phyloP scores from a whole-genome alignment of 2,329 filamentous ascomycete genomes.

The Onygenales sp. region DNA sequence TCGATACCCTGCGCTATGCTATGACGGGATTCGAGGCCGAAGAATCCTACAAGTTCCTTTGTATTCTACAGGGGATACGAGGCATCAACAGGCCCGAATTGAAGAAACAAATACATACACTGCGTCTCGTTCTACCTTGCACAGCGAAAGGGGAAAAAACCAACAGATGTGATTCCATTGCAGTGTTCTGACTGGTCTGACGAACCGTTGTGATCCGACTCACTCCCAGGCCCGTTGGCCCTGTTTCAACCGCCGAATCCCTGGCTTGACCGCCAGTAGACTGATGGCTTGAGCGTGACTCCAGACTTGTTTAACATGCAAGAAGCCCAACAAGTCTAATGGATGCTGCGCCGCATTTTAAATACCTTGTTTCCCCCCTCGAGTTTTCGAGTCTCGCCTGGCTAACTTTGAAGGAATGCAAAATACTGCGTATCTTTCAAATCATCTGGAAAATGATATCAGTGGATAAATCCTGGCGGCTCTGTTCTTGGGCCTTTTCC shows the following conservation, averaged over 20 bases:
- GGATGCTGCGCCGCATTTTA: background rate
- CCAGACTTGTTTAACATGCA: background rate
- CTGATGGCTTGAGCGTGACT: background rate
- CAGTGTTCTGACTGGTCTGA: background rate
- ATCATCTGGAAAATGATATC: background rate
- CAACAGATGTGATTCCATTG: background rate
- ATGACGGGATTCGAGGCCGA: background rate
- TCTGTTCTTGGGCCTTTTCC: no score
- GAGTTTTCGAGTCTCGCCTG: background rate
- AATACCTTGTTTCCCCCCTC: background rate
- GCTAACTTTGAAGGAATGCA: background rate
- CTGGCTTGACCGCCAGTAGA: background rate
- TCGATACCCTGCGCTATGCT: background rate
- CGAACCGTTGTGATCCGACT: background rate
- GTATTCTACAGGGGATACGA: background rate
- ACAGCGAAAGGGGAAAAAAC: background rate
- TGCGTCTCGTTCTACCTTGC: background rate
- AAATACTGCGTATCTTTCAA: background rate
- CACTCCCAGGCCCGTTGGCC: background rate
- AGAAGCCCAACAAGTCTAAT: constrained; percentile 1
- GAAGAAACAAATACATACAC: background rate
- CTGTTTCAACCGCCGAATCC: background rate
- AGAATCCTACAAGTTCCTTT: background rate
- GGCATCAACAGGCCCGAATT: background rate
- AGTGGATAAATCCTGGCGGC: no score